Evolutionary conservation across 2,329 filamentous ascomycete genomes (phyloP).

Genomic region (Mariannaea sp.): DNA sequence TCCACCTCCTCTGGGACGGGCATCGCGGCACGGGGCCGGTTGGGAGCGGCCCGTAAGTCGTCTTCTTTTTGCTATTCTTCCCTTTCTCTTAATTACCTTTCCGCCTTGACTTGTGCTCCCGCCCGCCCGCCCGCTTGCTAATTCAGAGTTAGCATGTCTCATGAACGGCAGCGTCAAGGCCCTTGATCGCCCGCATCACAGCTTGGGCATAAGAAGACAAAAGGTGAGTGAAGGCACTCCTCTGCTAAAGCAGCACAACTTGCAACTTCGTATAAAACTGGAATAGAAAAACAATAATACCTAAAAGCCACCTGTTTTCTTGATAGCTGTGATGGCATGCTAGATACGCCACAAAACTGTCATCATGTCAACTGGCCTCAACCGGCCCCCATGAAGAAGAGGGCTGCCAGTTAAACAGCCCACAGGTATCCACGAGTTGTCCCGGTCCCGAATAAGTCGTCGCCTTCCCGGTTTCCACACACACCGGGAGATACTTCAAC

Average conservation of each 20-base stretch:
- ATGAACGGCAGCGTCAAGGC: conserved; percentile 1
- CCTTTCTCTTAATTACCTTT: conserved; percentile 1
- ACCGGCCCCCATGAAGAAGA: conserved; percentile 2
- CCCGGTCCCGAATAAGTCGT: conserved; percentile 4
- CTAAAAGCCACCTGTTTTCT: not conserved
- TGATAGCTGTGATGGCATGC: not conserved
- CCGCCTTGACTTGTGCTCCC: no score
- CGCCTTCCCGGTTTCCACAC: not conserved
- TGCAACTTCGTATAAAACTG: not conserved
- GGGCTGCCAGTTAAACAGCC: not conserved
- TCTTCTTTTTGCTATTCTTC: not conserved
- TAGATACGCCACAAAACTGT: conserved; percentile 11
- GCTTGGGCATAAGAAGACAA: conserved; percentile 1
- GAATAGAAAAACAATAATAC: not conserved
- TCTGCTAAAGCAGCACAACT: no score
- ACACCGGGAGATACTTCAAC: not conserved
- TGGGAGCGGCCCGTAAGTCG: conserved; percentile 15
- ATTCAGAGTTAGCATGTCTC: conserved; percentile 12
- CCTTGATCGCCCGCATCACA: not conserved
- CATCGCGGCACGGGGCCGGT: conserved; percentile 15
- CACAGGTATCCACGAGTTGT: conserved; percentile 4
- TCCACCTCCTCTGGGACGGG: conserved; percentile 1
- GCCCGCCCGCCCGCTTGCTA: conserved; percentile 6
- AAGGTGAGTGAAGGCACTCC: no score
- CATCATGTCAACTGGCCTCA: not conserved